Conservation (phyloP, 176 grass and related monocot species). For the Oryza punctata region DNA sequence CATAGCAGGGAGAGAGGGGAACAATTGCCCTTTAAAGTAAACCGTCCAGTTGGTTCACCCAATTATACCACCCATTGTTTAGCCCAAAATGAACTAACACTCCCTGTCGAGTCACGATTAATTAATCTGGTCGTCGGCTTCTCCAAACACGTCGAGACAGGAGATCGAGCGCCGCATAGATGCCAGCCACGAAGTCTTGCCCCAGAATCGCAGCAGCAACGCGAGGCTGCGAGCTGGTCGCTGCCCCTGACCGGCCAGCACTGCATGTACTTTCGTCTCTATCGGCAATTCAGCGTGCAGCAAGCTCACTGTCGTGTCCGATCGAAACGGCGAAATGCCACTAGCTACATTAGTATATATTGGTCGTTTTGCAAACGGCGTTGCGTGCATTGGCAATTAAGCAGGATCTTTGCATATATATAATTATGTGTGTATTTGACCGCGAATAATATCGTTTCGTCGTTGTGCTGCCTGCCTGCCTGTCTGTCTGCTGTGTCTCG, state of each 20-base stretch:
- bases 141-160: conserved; percentile 11
- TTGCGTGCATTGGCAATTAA: neutral
- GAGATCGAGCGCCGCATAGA: neutral
- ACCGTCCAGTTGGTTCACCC: neutral
- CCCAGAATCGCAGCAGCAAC: neutral
- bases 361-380: neutral
- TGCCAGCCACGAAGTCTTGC: neutral
- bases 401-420: neutral
- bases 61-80: neutral
- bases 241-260: conserved; percentile 26
- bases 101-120: neutral
- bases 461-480: neutral
- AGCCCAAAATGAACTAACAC: neutral
- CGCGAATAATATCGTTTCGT: conserved; percentile 16
- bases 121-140: neutral
- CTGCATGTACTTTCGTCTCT: neutral
- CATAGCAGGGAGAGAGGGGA: conserved; percentile 17
- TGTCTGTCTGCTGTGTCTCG: neutral
- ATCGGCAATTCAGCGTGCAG: neutral
- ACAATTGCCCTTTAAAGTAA: neutral
- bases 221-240: neutral
- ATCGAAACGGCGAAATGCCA: accelerated
- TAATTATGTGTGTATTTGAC: conserved; percentile 17
- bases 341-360: neutral
- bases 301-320: neutral